Evolutionary conservation across 768 basidiomycete genomes (phyloP), one percentile per base, ranked within the genome.

Genomic region (Gelatoporia subvermispora): DNA sequence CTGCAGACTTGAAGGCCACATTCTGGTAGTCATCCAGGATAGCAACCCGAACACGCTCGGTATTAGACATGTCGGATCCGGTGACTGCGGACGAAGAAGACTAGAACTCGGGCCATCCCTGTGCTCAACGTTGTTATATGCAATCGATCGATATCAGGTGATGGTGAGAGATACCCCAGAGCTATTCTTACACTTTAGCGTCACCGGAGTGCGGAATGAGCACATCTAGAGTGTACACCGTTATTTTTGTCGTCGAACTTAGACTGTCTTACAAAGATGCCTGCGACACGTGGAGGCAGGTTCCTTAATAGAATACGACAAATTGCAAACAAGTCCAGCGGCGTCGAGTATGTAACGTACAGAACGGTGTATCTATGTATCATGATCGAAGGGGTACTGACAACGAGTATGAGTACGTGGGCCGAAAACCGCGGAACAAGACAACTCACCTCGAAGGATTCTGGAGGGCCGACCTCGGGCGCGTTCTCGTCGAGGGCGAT

Each of bases 301-400:
- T 21, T 24, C 48, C 28, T 43, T 18, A 51, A 37, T 35, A 8
- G 43, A 42, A 46, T 53, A 49, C 44, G 35, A 53, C 41, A 50
- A 13, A 31, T 31, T 13, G 28, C 28, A 31, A 31, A 31, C 38
- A 39, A 22, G 38, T 39, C 38, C 21, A 39, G 38, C 38, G 21
- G 28, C 38, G 38, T 17, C n/a, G 38, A 22, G n/a, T 16, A 16
- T 39, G 7, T 39, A 39, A 13, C 28, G 28, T 31, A 31, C 28
- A 31, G 28, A 31, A 13, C n/a, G 28, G 13, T 31, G 28, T 31
- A 31, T 5, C 60, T 59, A 82, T 61, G 73, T 72, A 60, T 85
- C 84, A 62, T 80, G 69, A 56, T 82, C 84, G 56, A 91, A 91
- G 9, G 80, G 85, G 62, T 90, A 90, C 88, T 90, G 55, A 51